Evolutionary conservation across 1,139 yeast species (phyloP), one percentile per base, ranked within the genome.

Genomic region (Suhomyces wounanorum): DNA sequence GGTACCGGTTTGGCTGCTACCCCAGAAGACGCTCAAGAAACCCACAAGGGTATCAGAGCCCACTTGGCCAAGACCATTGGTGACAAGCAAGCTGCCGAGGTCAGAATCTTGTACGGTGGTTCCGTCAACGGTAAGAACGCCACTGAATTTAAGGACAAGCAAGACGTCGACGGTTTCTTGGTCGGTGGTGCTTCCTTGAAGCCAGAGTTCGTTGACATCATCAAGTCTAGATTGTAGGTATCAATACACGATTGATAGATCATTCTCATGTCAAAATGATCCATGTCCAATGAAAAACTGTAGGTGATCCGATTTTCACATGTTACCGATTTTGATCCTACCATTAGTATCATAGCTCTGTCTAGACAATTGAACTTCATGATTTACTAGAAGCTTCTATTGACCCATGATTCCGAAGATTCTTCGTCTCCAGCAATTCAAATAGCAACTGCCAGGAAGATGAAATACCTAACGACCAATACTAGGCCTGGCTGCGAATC

Each of bases 1-100:
- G 99, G 99, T 73, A 92, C 99, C 63, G 99, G 99, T 68, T 85
- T 94, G 69, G 97, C 98, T 68, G 99, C 99, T 60, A 94, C 99
- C 63, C 92, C 99, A 60, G 90, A 89, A 60, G 98, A 94, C 70
- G 98, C 97, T 63, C 96, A 91, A 81, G 90, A 85, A 62, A 91
- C 96, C 68, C 99, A 95, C 81, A 83, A 83, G 70, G 83, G 81
- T 61, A 89, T 95, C 77, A 89, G 99, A 81, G 83, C 75, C 55
- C 92, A 83, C 81, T 82, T 94, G 72, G 78, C 82, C 61, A 77
- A 81, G 68, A 83, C 88, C 74, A 83, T 94, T 68, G 95, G 96
- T 70, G 80, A 74, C 46, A 83, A 84, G 57, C 87, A 81, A 70
- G 96, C 98, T 63, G 86, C 82, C 58, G 70, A 77, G 57, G 83